Conservation (phyloP, 2,329 filamentous ascomycete species). For the Talaromyces sp. region DNA sequence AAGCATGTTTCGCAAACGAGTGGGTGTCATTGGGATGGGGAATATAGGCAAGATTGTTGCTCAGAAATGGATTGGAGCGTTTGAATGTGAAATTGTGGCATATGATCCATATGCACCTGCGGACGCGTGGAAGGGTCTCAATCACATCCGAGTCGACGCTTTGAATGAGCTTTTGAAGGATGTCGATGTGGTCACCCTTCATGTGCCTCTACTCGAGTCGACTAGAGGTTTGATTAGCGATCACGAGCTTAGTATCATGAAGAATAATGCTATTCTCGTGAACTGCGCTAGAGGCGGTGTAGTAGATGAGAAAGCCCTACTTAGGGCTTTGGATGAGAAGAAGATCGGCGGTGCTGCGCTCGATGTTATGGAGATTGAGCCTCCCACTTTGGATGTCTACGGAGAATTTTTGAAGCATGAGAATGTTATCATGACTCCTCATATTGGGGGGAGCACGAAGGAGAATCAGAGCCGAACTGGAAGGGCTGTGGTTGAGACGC, state of each 20-base stretch:
- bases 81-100: constrained; percentile 29
- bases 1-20: constrained; percentile 31
- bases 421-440: constrained; percentile 39
- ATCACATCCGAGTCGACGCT: constrained; percentile 22
- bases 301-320: constrained; percentile 33
- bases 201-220: constrained; percentile 27
- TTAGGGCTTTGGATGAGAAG: constrained; percentile 27
- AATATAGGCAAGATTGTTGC: constrained; percentile 36
- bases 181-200: constrained; percentile 27
- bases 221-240: constrained; percentile 29
- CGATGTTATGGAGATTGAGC: constrained; percentile 37
- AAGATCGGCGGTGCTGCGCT: constrained; percentile 37
- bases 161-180: not conserved
- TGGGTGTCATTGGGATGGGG: constrained; percentile 42
- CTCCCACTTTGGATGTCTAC: constrained; percentile 34
- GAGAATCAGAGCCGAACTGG: constrained; percentile 29
- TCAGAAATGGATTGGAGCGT: constrained; percentile 34
- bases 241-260: constrained; percentile 33
- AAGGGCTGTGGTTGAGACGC: constrained; percentile 25
- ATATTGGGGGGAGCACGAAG: constrained; percentile 44
- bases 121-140: constrained; percentile 27
- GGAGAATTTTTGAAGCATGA: constrained; percentile 26
- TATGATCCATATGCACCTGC: constrained; percentile 33
- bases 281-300: constrained; percentile 38
- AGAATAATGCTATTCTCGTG: constrained; percentile 34